Conservation (phyloP, 2,329 filamentous ascomycete genomes). For the Arachnopeziza araneosa region DNA sequence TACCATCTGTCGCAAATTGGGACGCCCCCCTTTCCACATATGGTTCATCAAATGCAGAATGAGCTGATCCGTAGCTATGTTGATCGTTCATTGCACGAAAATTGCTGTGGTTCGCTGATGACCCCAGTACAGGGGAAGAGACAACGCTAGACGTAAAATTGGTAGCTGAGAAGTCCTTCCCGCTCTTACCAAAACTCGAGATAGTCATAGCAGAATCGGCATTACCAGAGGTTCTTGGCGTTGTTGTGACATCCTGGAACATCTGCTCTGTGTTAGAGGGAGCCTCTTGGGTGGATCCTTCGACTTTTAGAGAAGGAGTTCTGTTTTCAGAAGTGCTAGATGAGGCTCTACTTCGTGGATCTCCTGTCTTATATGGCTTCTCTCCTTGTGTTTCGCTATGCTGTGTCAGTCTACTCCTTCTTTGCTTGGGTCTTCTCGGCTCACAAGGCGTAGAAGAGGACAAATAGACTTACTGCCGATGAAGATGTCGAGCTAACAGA, state of each 20-base stretch:
- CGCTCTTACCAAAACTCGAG: conserved; percentile 18
- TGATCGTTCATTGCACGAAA: conserved; percentile 15
- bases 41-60: conserved; percentile 15
- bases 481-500: conserved; percentile 51
- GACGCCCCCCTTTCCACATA: conserved; percentile 9
- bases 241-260: conserved; percentile 19
- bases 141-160: conserved; percentile 17
- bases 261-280: conserved; percentile 8
- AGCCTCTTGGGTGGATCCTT: conserved; percentile 7
- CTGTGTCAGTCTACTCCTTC: conserved; percentile 10
- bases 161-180: conserved; percentile 19
- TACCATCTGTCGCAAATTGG: conserved; percentile 14
- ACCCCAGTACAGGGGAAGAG: conserved; percentile 16
- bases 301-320: conserved; percentile 14
- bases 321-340: conserved; percentile 18
- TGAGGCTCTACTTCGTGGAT: conserved; percentile 24
- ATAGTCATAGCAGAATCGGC: conserved; percentile 20
- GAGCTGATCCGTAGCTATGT: conserved; percentile 8
- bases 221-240: conserved; percentile 20
- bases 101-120: conserved; percentile 9
- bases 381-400: conserved; percentile 42
- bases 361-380: conserved; percentile 29
- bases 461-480: conserved; percentile 41
- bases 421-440: background rate
- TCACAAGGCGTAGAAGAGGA: background rate